phyloP scores from a whole-genome alignment of 2,329 filamentous ascomycete species.

The Trichophyton schoenleinii region DNA sequence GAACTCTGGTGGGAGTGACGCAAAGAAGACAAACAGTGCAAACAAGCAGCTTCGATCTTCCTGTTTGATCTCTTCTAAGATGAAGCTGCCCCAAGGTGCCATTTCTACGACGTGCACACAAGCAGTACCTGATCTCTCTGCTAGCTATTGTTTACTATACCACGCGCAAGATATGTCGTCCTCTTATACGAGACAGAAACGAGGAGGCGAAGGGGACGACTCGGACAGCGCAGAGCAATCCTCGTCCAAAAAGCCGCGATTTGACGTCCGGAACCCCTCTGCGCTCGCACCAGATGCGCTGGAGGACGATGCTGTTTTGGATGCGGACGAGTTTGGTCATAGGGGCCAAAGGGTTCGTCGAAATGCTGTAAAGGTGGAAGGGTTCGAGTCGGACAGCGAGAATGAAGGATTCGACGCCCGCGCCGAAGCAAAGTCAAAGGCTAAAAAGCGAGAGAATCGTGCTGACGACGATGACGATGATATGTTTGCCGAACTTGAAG shows the following conservation, averaged over 20 bases:
- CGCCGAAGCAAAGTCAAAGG: conserved; percentile 47
- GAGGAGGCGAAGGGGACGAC: conserved; percentile 69
- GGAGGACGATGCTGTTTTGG: conserved; percentile 58
- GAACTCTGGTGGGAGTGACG: conserved; percentile 19
- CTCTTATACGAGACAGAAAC: conserved; percentile 64
- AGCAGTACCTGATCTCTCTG: too few species aligned
- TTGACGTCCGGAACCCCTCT: conserved; percentile 89
- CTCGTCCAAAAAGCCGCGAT: conserved; percentile 65
- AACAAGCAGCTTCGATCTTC: conserved; percentile 2
- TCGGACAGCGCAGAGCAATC: conserved; percentile 65
- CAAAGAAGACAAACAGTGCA: conserved; percentile 17
- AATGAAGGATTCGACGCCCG: conserved; percentile 78
- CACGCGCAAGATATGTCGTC: conserved; percentile 28
- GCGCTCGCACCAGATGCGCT: conserved; percentile 72
- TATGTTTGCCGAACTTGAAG: conserved; percentile 67
- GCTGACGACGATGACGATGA: conserved; percentile 42
- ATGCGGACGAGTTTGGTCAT: conserved; percentile 81
- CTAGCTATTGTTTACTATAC: conserved; percentile 27
- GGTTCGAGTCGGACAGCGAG: conserved; percentile 86
- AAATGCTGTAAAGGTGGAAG: conserved; percentile 89
- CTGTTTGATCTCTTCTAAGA: neutral
- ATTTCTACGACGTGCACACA: neutral
- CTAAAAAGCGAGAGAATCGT: conserved; percentile 24
- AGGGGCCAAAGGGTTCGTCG: conserved; percentile 65
- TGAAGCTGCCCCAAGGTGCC: neutral